Evolutionary conservation across 2,329 filamentous ascomycete genomes (phyloP), one percentile per base, ranked within the genome.

Genomic region (Herpotrichia juniperi): DNA sequence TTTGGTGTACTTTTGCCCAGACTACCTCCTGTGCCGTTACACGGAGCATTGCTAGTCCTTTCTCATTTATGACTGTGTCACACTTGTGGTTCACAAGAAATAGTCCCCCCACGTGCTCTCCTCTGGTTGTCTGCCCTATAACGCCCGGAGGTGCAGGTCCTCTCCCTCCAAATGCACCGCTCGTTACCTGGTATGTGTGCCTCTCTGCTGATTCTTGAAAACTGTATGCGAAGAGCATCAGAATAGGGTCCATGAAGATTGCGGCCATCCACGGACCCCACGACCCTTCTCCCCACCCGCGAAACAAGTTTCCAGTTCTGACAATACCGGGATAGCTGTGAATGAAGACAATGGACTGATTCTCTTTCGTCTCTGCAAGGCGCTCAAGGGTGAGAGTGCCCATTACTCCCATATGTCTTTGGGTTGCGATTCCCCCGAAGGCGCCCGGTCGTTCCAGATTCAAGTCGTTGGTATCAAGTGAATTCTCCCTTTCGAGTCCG

Each of bases 271-370:
- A 56, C 8, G 42, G 17, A 21, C 50, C 47, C 50, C 50, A 49
- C 7, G 40, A 42, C 6, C 45, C 72, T 64, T 25, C 53, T 53
- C 12, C 66, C 42, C 31, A 52, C 1, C 54, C 37, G 19, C 52
- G 40, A 16, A 42, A 46, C 34, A 55, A 16, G 35, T 74, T 74
- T 3, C 72, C 72, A 8, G 74, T 76, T 44, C 63, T 67, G 40
- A 76, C 73, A 48, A 48, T 62, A 0, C 73, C 74, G 1, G 75
- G 74, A 50, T 58, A 68, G 2, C 67, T 65, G 56, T 77, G 73
- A 22, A 76, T 63, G 53, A 76, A 75, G 0, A 64, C 66, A 4
- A 76, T 58, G 17, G 54, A 22, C 2, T 57, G 56, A 48, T 75
- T 71, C 1, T 67, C 67, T 14, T 54, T 50, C 2, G n/a, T 32